Evolutionary conservation across 1,284 basidiomycete species (phyloP).

Genomic region (Cryptococcus floricola): DNA sequence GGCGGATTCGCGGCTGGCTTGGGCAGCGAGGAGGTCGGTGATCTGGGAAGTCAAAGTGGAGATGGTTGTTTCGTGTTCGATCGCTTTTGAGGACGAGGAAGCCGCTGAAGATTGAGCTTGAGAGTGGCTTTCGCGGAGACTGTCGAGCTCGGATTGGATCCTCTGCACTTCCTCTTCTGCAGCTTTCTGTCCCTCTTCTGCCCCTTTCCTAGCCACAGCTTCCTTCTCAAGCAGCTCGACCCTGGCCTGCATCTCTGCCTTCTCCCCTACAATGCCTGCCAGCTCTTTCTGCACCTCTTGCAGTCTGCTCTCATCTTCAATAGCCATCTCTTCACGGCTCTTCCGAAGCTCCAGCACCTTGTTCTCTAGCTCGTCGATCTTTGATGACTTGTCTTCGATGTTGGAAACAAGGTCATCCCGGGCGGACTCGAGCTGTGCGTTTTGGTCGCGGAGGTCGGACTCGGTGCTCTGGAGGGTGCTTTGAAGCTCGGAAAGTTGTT

Average conservation of each 20-base stretch:
- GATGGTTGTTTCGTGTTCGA: neutral
- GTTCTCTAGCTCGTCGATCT: slow-evolving; percentile 35
- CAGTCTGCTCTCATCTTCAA: slow-evolving; percentile 28
- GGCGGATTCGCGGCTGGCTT: slow-evolving; percentile 5
- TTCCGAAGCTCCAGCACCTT: slow-evolving; percentile 35
- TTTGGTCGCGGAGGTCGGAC: slow-evolving; percentile 19
- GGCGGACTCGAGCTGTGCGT: slow-evolving; percentile 29
- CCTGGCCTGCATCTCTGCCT: slow-evolving; percentile 1
- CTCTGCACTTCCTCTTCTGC: neutral
- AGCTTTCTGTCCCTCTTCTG: neutral
- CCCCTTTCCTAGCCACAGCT: neutral
- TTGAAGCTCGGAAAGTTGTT: slow-evolving; percentile 6
- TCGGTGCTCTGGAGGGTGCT: slow-evolving; percentile 7
- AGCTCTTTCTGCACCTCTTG: slow-evolving; percentile 18
- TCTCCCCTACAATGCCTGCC: slow-evolving; percentile 8
- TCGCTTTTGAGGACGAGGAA: neutral
- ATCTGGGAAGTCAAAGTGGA: slow-evolving; percentile 1
- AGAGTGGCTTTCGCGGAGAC: slow-evolving; percentile 7
- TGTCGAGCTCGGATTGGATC: slow-evolving; percentile 7
- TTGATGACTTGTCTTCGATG: slow-evolving; percentile 24
- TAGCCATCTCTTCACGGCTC: slow-evolving; percentile 33
- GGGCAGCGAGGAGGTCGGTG: neutral
- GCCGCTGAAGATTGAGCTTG: neutral
- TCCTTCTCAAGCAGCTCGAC: slow-evolving; percentile 7
- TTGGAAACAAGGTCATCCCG: slow-evolving; percentile 26